Evolutionary conservation across 1,284 basidiomycete genomes (phyloP).

Genomic region (Coniophora puteana): DNA sequence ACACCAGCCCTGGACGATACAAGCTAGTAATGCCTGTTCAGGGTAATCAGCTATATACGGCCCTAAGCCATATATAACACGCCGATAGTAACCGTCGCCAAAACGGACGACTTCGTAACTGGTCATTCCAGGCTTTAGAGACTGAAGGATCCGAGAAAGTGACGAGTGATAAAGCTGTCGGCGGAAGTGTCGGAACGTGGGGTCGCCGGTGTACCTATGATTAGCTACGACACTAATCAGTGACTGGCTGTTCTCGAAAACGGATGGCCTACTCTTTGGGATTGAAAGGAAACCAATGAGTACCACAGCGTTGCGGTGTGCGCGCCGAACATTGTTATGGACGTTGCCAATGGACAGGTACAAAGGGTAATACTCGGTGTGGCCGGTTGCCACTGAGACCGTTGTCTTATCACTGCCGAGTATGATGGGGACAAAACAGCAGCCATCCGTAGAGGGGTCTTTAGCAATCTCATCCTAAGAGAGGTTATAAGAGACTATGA

Average conservation of each 20-base stretch:
- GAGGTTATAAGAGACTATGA: not conserved
- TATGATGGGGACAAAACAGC: conserved; percentile 14
- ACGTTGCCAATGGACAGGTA: conserved; percentile 16
- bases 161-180: conserved; percentile 8
- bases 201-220: conserved; percentile 5
- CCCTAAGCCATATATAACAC: conserved; percentile 4
- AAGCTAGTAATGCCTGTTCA: conserved; percentile 9
- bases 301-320: conserved; percentile 16
- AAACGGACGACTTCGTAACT: conserved; percentile 2
- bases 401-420: conserved; percentile 22
- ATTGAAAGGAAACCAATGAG: conserved; percentile 22
- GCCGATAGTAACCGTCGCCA: conserved; percentile 7
- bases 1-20: conserved; percentile 6
- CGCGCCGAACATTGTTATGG: conserved; percentile 21
- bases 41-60: conserved; percentile 13
- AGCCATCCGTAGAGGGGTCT: conserved; percentile 10
- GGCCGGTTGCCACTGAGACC: conserved; percentile 24
- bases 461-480: conserved; percentile 4
- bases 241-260: not conserved
- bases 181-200: conserved; percentile 1
- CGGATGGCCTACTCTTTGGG: conserved; percentile 14
- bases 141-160: conserved; percentile 1
- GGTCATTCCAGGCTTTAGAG: conserved; percentile 4
- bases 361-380: conserved; percentile 19
- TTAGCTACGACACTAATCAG: conserved; percentile 1